Evolutionary conservation across 352 stramenopile genomes (phyloP).

Genomic region (Globisporangium megalacanthum): DNA sequence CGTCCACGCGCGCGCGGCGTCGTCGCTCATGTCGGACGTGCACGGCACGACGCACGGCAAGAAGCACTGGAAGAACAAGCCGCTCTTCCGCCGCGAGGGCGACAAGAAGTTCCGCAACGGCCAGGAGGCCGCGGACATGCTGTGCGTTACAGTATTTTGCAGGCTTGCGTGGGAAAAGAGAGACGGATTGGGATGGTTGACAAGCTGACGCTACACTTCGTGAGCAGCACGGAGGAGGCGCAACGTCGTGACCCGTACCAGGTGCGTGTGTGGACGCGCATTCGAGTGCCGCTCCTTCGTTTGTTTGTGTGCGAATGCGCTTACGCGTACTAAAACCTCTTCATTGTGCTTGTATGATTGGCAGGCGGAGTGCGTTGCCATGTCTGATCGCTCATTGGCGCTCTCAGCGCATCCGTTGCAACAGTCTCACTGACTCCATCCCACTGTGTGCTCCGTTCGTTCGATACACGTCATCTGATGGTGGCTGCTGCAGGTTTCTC

Average conservation of each 20-base stretch:
- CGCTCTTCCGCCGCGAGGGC: conserved; percentile 93
- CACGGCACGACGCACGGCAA: conserved; percentile 85
- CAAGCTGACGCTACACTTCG: not conserved
- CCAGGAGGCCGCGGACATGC: conserved; percentile 93
- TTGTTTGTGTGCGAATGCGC: not conserved
- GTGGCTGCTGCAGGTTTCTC: conserved; percentile 33
- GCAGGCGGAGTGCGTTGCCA: conserved; percentile 8
- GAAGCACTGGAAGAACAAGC: conserved; percentile 96
- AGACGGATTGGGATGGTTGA: not conserved
- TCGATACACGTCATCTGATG: not conserved
- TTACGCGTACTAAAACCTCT: not conserved
- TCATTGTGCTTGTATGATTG: not conserved
- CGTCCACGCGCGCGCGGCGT: conserved; percentile 22
- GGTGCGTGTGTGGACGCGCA: not conserved
- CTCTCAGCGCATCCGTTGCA: too few species aligned
- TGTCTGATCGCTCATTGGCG: too few species aligned
- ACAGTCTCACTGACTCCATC: not conserved
- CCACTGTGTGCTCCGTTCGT: not conserved
- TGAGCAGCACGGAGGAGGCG: conserved; percentile 54
- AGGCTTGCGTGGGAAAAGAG: not conserved
- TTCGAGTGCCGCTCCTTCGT: too few species aligned
- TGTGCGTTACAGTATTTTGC: conserved; percentile 27
- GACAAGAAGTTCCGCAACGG: conserved; percentile 96
- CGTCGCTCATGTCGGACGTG: conserved; percentile 85
- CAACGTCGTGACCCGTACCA: conserved; percentile 76